A percentile compares a stretch with the other conserved stretches of the same genome.
Evolutionary conservation across 2,329 filamentous ascomycete species (phyloP).

Genomic region (Leptodontidium sp.): DNA sequence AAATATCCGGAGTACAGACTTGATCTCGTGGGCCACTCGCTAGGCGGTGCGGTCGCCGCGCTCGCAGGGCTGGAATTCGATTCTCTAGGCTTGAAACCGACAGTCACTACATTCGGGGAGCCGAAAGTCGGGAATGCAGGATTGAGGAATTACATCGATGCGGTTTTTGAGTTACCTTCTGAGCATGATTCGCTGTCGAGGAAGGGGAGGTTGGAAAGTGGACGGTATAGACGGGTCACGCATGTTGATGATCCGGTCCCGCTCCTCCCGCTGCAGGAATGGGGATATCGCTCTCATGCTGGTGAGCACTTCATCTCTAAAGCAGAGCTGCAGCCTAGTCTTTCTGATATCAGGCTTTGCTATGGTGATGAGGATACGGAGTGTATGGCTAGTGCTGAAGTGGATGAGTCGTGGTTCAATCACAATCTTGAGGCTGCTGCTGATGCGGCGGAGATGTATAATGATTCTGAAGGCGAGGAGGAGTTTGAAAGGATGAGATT

Average conservation of each 20-base stretch:
- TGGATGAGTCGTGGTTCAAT: slow-evolving; percentile 32
- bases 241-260: slow-evolving; percentile 90
- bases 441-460: slow-evolving; percentile 26
- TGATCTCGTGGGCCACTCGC: slow-evolving; percentile 83
- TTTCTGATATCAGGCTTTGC: slow-evolving; percentile 76
- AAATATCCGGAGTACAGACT: slow-evolving; percentile 76
- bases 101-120: slow-evolving; percentile 92
- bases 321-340: slow-evolving; percentile 69
- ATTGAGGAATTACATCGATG: slow-evolving; percentile 54
- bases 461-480: slow-evolving; percentile 2
- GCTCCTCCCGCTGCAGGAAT: slow-evolving; percentile 83
- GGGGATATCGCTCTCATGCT: slow-evolving; percentile 85
- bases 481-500: slow-evolving; percentile 54
- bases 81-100: slow-evolving; percentile 74
- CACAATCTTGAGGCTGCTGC: background rate
- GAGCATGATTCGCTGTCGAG: slow-evolving; percentile 70
- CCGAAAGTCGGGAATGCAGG: slow-evolving; percentile 71
- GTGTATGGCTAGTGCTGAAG: slow-evolving; percentile 70
- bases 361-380: slow-evolving; percentile 71
- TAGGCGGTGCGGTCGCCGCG: slow-evolving; percentile 91
- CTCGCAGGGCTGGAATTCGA: slow-evolving; percentile 85
- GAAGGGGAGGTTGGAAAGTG: slow-evolving; percentile 68
- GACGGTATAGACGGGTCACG: slow-evolving; percentile 78
- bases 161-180: slow-evolving; percentile 29
- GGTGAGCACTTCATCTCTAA: slow-evolving; percentile 90